Percentiles rank a stretch among this genome's conserved stretches.
Conservation (phyloP, 2,329 filamentous ascomycete genomes). For the Passalora sequoiae region DNA sequence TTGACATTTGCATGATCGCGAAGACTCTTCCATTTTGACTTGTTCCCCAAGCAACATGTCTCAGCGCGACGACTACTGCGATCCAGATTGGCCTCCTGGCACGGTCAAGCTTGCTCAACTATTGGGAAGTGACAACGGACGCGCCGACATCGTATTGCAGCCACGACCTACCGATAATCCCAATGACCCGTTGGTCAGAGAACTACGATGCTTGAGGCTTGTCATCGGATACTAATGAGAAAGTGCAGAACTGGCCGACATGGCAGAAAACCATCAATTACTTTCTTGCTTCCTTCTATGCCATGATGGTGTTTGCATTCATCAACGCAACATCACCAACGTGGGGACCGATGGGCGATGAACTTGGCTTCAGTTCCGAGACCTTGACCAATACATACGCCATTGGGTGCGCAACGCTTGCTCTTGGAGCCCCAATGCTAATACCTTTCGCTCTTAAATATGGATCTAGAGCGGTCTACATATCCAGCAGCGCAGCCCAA, state of each 20-base stretch:
- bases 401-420: constrained; percentile 43
- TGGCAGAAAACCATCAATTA: constrained; percentile 42
- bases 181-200: constrained; percentile 36
- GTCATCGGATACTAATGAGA: background rate
- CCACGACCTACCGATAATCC: constrained; percentile 37
- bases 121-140: constrained; percentile 16
- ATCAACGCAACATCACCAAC: constrained; percentile 40
- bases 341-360: constrained; percentile 41
- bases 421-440: constrained; percentile 47
- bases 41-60: too few species aligned
- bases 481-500: constrained; percentile 46
- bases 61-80: constrained; percentile 21
- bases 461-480: constrained; percentile 49
- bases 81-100: constrained; percentile 27
- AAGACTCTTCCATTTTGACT: too few species aligned
- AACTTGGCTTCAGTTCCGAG: constrained; percentile 42
- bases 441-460: constrained; percentile 49
- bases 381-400: constrained; percentile 46
- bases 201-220: too few species aligned
- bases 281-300: constrained; percentile 40
- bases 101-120: constrained; percentile 26
- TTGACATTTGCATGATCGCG: too few species aligned
- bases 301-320: constrained; percentile 40
- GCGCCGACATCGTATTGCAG: constrained; percentile 33
- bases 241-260: constrained; percentile 41